Percentiles rank a stretch among this genome's conserved stretches.
These are phyloP conservation scores for Polygonum aviculare DNA, from an alignment of 148 eudicot genomes.

Conservation along the genomic window DNA sequence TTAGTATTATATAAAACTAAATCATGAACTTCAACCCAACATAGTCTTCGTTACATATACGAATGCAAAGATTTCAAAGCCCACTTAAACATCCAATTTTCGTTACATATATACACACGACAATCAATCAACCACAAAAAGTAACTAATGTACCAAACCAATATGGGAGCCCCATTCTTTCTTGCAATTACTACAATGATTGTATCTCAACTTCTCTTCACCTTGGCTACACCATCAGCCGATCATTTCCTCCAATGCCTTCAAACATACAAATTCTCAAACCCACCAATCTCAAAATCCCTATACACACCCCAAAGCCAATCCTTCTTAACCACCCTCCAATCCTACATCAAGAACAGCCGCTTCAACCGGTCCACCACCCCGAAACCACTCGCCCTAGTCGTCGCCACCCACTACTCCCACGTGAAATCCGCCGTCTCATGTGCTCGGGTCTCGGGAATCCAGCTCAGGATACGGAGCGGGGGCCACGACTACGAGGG, in stretches of 20 bases:
- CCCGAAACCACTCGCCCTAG: slow-evolving; percentile 29
- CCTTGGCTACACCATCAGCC: background rate
- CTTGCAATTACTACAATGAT: background rate
- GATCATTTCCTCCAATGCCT: background rate
- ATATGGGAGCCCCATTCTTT: background rate
- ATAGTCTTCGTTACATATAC: no score
- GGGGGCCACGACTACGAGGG: slow-evolving; percentile 37
- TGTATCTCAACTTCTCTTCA: background rate
- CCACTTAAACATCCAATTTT: background rate
- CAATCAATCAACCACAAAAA: background rate
- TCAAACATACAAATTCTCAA: background rate
- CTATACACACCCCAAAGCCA: background rate
- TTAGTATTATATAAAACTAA: no score
- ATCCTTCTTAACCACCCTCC: background rate
- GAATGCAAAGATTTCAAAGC: background rate
- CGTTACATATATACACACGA: background rate
- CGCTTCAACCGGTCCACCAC: slow-evolving; percentile 24
- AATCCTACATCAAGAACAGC: slow-evolving; percentile 16
- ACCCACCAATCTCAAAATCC: background rate
- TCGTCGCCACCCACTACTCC: slow-evolving; percentile 22
- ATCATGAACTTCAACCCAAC: no score
- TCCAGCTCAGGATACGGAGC: slow-evolving; percentile 24
- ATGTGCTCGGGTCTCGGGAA: slow-evolving; percentile 18
- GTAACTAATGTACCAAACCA: background rate
- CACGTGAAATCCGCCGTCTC: slow-evolving; percentile 27